phyloP scores from a whole-genome alignment of 352 stramenopile species.

The Phytophthora kernoviae region DNA sequence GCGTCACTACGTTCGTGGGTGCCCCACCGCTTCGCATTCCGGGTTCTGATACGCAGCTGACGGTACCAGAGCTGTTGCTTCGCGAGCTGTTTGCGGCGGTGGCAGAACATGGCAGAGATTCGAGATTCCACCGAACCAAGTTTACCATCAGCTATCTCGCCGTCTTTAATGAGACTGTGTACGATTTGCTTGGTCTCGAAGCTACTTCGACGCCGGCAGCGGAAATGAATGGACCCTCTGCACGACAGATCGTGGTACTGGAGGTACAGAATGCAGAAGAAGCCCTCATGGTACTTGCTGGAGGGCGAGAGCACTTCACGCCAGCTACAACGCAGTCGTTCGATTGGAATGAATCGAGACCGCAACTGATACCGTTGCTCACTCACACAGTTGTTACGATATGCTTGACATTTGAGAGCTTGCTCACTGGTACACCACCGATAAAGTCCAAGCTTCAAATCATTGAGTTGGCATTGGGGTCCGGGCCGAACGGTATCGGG shows the following conservation, averaged over 20 bases:
- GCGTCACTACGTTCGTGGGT: conserved; percentile 64
- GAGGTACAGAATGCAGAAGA: conserved; percentile 72
- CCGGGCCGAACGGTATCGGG: not conserved
- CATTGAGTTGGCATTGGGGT: conserved; percentile 56
- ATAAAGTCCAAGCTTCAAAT: conserved; percentile 78
- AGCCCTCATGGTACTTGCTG: conserved; percentile 59
- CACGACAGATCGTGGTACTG: conserved; percentile 56
- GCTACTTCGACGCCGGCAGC: conserved; percentile 5
- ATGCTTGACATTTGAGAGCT: conserved; percentile 60
- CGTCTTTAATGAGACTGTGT: conserved; percentile 95
- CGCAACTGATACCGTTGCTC: conserved; percentile 24
- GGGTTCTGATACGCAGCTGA: conserved; percentile 11
- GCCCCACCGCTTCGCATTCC: conserved; percentile 30
- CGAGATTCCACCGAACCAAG: conserved; percentile 52
- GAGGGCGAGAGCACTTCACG: conserved; percentile 54
- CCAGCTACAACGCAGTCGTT: conserved; percentile 17
- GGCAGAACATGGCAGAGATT: conserved; percentile 25
- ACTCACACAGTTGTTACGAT: conserved; percentile 74
- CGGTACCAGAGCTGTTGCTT: conserved; percentile 50
- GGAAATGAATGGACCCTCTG: conserved; percentile 5
- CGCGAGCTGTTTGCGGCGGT: conserved; percentile 56
- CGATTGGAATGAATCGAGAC: conserved; percentile 21
- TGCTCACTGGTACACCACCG: conserved; percentile 34
- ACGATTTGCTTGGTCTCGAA: conserved; percentile 89
- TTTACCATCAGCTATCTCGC: conserved; percentile 87